A percentile compares a stretch with the other conserved stretches of the same genome.
Evolutionary conservation across 1,284 basidiomycete species (phyloP).

Genomic region (Austroboletus niveus): DNA sequence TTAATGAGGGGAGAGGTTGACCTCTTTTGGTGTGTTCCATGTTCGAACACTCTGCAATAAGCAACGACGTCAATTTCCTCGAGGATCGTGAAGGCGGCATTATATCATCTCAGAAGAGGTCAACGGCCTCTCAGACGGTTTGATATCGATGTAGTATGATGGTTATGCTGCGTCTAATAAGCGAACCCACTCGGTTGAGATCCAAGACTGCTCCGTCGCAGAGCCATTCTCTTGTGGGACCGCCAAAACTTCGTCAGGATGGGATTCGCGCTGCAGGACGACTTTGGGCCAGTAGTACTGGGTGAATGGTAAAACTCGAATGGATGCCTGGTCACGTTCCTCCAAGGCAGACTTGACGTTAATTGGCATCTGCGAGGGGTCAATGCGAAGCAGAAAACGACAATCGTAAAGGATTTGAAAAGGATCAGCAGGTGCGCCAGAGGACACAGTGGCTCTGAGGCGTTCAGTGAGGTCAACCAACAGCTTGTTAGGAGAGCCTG

Average conservation of each 20-base stretch:
- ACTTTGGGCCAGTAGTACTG: conserved; percentile 52
- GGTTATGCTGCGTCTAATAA: conserved; percentile 40
- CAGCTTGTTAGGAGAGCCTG: conserved; percentile 20
- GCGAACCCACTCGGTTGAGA: conserved; percentile 47
- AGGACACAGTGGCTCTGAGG: conserved; percentile 20
- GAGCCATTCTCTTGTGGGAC: conserved; percentile 6
- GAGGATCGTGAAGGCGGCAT: too few species aligned
- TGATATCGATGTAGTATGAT: too few species aligned
- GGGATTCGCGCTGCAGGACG: conserved; percentile 24
- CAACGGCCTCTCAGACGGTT: too few species aligned
- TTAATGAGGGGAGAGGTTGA: too few species aligned
- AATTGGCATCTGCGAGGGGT: conserved; percentile 41
- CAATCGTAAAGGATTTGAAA: conserved; percentile 56
- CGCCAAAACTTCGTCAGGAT: conserved; percentile 25
- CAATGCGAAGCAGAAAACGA: conserved; percentile 53
- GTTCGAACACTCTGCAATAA: too few species aligned
- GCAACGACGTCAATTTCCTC: too few species aligned
- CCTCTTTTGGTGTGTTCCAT: too few species aligned
- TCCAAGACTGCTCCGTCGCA: conserved; percentile 39
- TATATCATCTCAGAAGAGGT: neutral
- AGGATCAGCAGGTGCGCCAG: conserved; percentile 7
- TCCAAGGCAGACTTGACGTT: conserved; percentile 15
- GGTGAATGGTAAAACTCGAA: conserved; percentile 37
- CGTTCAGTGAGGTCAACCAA: conserved; percentile 38
- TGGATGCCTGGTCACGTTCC: conserved; percentile 16